Evolutionary conservation across 495 filamentous ascomycete genomes (phyloP), one percentile per base, ranked within the genome.

Genomic region (Penicillium egyptiacum): DNA sequence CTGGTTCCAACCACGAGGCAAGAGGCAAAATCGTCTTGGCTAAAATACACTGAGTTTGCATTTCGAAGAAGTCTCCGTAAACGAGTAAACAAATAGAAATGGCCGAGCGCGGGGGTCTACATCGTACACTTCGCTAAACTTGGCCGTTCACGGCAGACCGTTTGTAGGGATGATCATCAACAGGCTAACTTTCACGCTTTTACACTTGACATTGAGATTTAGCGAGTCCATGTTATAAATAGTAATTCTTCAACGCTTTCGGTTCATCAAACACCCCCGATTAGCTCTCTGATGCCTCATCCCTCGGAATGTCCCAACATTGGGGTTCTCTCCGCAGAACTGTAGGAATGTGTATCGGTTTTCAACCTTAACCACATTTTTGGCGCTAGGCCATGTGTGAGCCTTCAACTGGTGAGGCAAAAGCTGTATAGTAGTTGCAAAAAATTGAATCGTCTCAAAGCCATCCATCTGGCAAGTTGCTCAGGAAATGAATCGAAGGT

Each of bases 1-100:
- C 56, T 31, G 35, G 31, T 43, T 30, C 41, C 37, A 43, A 48
- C 66, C 66, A 63, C 60, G 63, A 57, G 66, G 60, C 58, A 59
- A 49, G 43, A 55, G 25, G 53, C 53, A 55, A 47, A 23, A 35
- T 2, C 28, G 26, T 22, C 30, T 30, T 41, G 35, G 14, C 22
- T 35, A 45, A 20, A 19, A 26, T 33, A 5, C 22, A 19, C 42
- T 12, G 20, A 23, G 53, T 47, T 55, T 55, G 47, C 7, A 28
- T 26, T 39, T 37, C 5, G 31, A 28, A 35, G 6, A 23, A 23
- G 26, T 54, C 22, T 53, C 39, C 50, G 43, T 14, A 23, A 47
- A 47, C 53, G 23, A 47, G 53, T 16, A 6, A 47, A 47, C 43
- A 25, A 47, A 42, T 9, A 1, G 20, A 26, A 39, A 26, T 39